Evolutionary conservation across 192 early-diverging fungal genomes (phyloP), one percentile per base, ranked within the genome.

Genomic region (Chytriomyces sp.): DNA sequence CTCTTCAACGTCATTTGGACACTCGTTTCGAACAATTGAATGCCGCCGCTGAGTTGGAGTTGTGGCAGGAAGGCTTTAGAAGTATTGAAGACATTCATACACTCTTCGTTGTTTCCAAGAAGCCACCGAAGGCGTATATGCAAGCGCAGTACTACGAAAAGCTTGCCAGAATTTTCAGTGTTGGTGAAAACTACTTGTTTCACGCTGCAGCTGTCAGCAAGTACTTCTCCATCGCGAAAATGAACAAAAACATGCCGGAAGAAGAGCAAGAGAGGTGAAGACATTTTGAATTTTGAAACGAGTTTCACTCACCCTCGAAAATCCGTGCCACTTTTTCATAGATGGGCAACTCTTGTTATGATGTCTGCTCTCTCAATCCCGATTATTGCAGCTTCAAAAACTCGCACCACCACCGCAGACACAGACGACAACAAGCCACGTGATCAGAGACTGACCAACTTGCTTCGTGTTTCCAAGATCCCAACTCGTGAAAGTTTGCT

Each of bases 81-180:
- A 95, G 95, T 46, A 90, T 98, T 61, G 98, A 99, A 89, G 98
- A 99, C 86, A 96, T 99, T 67, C 92, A 97, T 87, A 92, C 92
- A 76, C 86, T 99, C 69, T 86, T 99, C 71, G 73, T 70, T 67
- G 82, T 85, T 45, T 90, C 95, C 65, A 96, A 98, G 89, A 92
- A 94, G 72, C 90, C 94, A 59, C 93, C 95, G 82, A 96, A 98
- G 87, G 89, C 94, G 11, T 87, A 88, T 80, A 96, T 97, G 88
- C 93, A 98, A 92, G 96, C 96, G 66, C 96, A 96, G 89, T 99
- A 98, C 83, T 98, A 98, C 88, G 95, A 98, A 77, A 98, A 97
- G 87, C 87, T 99, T 50, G 94, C 97, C 24, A 91, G 91, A 74
- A 96, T 99, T 80, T 96, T 99, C 84, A 91, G 94, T 87, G 94